Base-by-base conservation (phyloP, 2,329 filamentous ascomycete genomes). In the Emericellopsis atlantica region DNA sequence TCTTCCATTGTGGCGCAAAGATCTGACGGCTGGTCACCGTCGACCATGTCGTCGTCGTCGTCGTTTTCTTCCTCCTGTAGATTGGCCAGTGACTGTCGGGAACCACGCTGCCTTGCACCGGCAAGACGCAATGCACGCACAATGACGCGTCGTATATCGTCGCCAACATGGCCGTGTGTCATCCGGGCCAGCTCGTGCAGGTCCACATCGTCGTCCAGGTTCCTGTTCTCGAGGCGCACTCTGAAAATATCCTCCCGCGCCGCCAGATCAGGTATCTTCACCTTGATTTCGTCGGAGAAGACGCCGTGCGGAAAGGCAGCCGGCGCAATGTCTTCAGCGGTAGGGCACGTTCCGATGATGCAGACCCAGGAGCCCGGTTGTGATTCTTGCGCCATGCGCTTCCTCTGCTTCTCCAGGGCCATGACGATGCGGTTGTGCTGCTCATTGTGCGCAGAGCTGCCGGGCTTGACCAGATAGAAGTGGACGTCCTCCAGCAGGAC, bases 401-500 rank as follows among this genome's bases (percentile, higher is more conserved):
- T 84, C 83, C 96, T 93, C 43, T 88, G 93, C 16, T 83, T 81
- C 42, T 86, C 67, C 48, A 96, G 77, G 54, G 94, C 84, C 1
- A 79, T 76, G 11, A 93, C 81, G 46, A 93, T 92, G 40, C 88
- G 71, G 54, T 87, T 85, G 56, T 95, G 88, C 77, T 93, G 90
- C 48, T 95, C 87, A 52, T 83, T 81, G 52, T 92, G 84, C 1
- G 83, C 79, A 41, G 77, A 84, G 46, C 94, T 86, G 42, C 84
- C 72, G 3, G 52, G 49, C 57, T 93, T 94, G 0, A 88, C 85
- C 51, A 96, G 92, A 4, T 83, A 81, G 43, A 49, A 47, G 58
- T 98, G 89, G 40, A 96, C 85, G 50, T 95, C 83, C 49, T 95
- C 88, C 43, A 96, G 84, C 53, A 95, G 93, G 5, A 98, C 72